phyloP scores from a whole-genome alignment of 352 stramenopile species.

The Phytophthora cryptogea region DNA sequence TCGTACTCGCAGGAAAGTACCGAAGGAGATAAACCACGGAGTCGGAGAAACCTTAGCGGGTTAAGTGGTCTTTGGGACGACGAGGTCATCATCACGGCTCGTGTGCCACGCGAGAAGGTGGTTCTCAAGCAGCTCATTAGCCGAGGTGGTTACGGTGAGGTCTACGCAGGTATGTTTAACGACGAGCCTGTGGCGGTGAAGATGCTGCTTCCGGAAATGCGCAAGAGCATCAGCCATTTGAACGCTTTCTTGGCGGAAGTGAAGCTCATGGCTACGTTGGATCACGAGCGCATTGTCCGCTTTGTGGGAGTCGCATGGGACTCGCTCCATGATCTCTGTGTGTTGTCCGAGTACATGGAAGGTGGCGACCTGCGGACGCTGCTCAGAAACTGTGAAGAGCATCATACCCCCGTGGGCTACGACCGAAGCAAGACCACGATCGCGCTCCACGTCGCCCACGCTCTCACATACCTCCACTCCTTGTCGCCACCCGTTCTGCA shows the following conservation, averaged over 20 bases:
- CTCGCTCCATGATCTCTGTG: constrained; percentile 42
- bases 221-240: constrained; percentile 38
- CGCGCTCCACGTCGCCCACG: constrained; percentile 37
- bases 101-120: constrained; percentile 36
- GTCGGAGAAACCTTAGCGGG: constrained; percentile 7
- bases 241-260: constrained; percentile 38
- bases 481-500: constrained; percentile 35
- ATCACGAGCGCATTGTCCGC: constrained; percentile 48
- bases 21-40: constrained; percentile 11
- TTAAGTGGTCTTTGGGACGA: constrained; percentile 40
- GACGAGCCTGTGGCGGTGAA: constrained; percentile 35
- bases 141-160: constrained; percentile 40
- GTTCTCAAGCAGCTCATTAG: constrained; percentile 34
- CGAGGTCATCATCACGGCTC: constrained; percentile 42
- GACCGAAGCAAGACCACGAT: constrained; percentile 39
- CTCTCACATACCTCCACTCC: constrained; percentile 48
- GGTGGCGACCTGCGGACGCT: constrained; percentile 41
- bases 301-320: constrained; percentile 62
- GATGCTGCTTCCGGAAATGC: constrained; percentile 42
- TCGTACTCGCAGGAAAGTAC: constrained; percentile 31
- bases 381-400: constrained; percentile 37
- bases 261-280: constrained; percentile 41
- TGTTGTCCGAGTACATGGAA: constrained; percentile 59
- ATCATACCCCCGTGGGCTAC: constrained; percentile 24
- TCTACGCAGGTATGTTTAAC: constrained; percentile 34